phyloP scores from a whole-genome alignment of 2,329 filamentous ascomycete genomes.

The Elsinoe perseae region DNA sequence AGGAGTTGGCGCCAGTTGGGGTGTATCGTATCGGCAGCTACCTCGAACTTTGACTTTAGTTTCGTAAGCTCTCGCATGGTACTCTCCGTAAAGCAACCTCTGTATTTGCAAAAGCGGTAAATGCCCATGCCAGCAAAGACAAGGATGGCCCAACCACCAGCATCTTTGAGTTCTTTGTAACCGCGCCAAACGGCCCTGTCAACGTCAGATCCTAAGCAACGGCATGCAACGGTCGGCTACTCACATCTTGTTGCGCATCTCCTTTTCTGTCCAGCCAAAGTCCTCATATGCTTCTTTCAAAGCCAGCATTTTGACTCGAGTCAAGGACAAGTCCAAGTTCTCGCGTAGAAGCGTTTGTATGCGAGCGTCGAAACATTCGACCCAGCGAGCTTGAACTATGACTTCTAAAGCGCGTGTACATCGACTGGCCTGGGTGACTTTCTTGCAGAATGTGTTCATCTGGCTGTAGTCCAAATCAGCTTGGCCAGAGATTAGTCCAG shows the following conservation, averaged over 20 bases:
- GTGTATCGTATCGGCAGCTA: constrained; percentile 47
- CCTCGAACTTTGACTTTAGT: constrained; percentile 43
- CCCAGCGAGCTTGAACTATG: constrained; percentile 51
- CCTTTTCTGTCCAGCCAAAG: constrained; percentile 51
- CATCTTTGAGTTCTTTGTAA: constrained; percentile 52
- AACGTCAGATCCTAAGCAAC: neutral
- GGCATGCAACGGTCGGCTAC: neutral
- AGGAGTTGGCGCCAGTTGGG: constrained; percentile 46
- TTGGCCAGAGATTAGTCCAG: neutral
- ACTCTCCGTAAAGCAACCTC: constrained; percentile 46
- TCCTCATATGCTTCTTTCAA: constrained; percentile 47
- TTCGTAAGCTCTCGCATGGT: constrained; percentile 42
- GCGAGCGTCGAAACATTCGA: constrained; percentile 48
- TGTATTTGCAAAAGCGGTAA: constrained; percentile 55
- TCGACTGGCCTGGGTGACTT: constrained; percentile 44
- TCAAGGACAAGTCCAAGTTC: constrained; percentile 35
- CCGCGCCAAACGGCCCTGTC: constrained; percentile 46
- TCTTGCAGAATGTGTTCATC: constrained; percentile 39
- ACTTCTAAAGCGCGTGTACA: constrained; percentile 52
- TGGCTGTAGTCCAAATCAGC: constrained; percentile 30
- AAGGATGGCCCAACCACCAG: constrained; percentile 49
- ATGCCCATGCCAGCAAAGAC: constrained; percentile 52
- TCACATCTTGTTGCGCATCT: constrained; percentile 44
- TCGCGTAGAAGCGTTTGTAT: constrained; percentile 37
- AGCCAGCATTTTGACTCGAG: constrained; percentile 45